phyloP scores from a whole-genome alignment of 2,329 filamentous ascomycete species.

The Lomentospora prolificans region DNA sequence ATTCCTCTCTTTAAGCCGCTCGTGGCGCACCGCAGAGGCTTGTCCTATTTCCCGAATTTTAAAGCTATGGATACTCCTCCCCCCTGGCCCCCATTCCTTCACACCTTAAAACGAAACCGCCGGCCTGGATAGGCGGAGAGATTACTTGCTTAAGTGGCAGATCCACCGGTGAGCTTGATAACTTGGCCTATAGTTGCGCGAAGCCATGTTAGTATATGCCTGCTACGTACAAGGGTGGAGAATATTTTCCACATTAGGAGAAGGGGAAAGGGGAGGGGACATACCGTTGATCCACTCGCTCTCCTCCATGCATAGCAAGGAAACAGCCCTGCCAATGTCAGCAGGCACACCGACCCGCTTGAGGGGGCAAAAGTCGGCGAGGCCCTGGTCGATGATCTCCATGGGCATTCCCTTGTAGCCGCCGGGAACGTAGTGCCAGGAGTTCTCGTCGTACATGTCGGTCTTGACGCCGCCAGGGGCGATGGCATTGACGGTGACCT shows the following conservation, averaged over 20 bases:
- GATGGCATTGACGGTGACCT: constrained; percentile 64
- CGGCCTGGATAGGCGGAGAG: too few species aligned
- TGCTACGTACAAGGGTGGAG: neutral
- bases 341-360: constrained; percentile 46
- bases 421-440: constrained; percentile 55
- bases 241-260: neutral
- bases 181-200: constrained; percentile 21
- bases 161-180: constrained; percentile 28
- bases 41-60: too few species aligned
- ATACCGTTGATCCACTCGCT: constrained; percentile 57
- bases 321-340: constrained; percentile 49
- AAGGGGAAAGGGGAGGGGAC: constrained; percentile 14
- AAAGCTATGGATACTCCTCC: too few species aligned
- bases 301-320: constrained; percentile 44
- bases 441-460: constrained; percentile 67
- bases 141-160: constrained; percentile 16
- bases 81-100: too few species aligned
- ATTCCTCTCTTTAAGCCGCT: too few species aligned
- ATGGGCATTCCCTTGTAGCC: constrained; percentile 40
- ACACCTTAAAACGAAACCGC: too few species aligned
- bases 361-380: constrained; percentile 48
- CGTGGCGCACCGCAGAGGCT: too few species aligned
- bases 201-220: neutral
- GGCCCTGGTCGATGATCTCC: constrained; percentile 43
- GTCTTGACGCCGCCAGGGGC: constrained; percentile 65